Evolutionary conservation across 1,139 yeast genomes (phyloP).

Genomic region (Yamadazyma jaroonii): DNA sequence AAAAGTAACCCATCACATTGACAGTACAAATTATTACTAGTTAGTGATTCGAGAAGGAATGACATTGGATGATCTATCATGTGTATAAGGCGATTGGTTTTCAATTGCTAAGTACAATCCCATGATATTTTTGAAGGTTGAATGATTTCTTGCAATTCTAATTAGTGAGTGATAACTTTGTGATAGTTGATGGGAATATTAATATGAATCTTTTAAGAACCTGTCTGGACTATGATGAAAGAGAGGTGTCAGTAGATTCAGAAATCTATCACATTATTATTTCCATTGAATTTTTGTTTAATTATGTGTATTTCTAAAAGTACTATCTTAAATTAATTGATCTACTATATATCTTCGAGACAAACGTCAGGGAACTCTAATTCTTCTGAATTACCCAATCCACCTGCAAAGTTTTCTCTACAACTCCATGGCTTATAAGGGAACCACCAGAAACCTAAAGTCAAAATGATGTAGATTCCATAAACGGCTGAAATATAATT

Average conservation of each 20-base stretch:
- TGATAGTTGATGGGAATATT: constrained; percentile 51
- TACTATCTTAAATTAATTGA: neutral
- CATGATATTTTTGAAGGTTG: neutral
- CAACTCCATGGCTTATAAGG: constrained; percentile 40
- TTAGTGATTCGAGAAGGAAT: neutral
- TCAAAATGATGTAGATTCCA: constrained; percentile 52
- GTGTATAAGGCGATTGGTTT: constrained; percentile 4
- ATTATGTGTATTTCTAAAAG: neutral
- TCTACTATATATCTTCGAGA: constrained; percentile 19
- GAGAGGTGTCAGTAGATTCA: constrained; percentile 57
- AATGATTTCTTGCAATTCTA: neutral
- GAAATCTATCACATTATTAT: constrained; percentile 11
- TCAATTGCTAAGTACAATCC: constrained; percentile 1
- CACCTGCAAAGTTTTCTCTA: constrained; percentile 44
- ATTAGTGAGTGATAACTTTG: constrained; percentile 12
- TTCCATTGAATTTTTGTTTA: neutral
- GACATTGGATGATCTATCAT: neutral
- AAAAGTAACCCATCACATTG: constrained; percentile 52
- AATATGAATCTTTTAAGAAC: constrained; percentile 46
- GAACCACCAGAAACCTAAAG: constrained; percentile 58
- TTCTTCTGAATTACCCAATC: constrained; percentile 40
- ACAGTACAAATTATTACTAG: constrained; percentile 37
- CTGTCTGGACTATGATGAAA: constrained; percentile 50
- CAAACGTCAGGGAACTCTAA: constrained; percentile 48
- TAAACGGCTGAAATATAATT: constrained; percentile 62